Base-by-base conservation (phyloP, 495 filamentous ascomycete genomes). In the Podospora didyma region DNA sequence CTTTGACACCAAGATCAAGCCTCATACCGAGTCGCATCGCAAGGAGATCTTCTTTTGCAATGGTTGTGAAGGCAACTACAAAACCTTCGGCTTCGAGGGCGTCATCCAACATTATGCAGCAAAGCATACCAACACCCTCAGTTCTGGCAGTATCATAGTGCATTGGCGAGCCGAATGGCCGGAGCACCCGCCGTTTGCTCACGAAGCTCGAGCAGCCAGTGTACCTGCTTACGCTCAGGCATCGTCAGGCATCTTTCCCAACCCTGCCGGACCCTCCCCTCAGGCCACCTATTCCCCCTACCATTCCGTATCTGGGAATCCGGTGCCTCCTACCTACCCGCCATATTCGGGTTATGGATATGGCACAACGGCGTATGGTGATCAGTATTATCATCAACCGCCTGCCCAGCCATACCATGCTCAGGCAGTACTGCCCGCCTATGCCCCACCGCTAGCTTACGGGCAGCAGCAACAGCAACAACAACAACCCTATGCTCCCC, bases 141-240 rank as follows among this genome's bases (percentile, higher is more conserved):
- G 86, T 62, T 65, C 78, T 17, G 88, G 86, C 24, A 88, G 77
- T 63, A 73, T 86, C 23, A 81, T 89, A 21, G 85, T 91, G 3
- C 77, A 86, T 65, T 93, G 89, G 89, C 82, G 82, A 65, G 78
- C 87, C 2, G 87, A 90, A 64, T 93, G 89, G 89, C 89, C 89
- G 39, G 80, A 82, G 56, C 73, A 82, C 31, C 86, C 86, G 7
- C 88, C 87, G 0, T 93, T 90, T 68, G 69, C 80, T 62, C 75
- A 79, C 16, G 75, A 87, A 60, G 79, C 79, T 56, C 75, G 63
- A 24, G 62, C 64, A 31, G 64, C 62, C 12, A 79, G 76, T 46
- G 16, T 23, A 20, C n/a, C 34, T 12, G 49, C 41, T 21, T 53
- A 55, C 24, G 28, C 23, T 17, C 62, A 55, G 12, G 59, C 21